Percentiles rank a stretch among this genome's conserved stretches.
Evolutionary conservation across 768 basidiomycete genomes (phyloP).

Genomic region (Cyclocybe aegerita): DNA sequence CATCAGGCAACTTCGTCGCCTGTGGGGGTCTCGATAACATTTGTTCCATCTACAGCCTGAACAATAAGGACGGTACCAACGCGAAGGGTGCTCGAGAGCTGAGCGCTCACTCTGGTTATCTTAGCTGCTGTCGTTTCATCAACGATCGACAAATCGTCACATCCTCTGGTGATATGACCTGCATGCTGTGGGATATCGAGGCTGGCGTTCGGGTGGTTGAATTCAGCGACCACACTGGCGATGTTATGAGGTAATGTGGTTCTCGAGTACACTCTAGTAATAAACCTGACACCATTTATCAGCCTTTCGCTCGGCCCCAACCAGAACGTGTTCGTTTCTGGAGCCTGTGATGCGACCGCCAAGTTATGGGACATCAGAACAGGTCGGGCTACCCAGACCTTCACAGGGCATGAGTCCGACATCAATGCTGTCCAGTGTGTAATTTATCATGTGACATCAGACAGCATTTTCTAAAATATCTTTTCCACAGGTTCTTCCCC

Average conservation of each 20-base stretch:
- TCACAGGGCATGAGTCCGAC: constrained; percentile 97
- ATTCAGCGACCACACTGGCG: constrained; percentile 98
- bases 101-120: constrained; percentile 96
- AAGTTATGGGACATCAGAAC: constrained; percentile 99
- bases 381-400: constrained; percentile 97
- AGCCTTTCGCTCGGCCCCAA: constrained; percentile 95
- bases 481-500: constrained; percentile 84
- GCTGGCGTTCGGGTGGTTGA: constrained; percentile 97
- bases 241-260: constrained; percentile 93
- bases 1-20: constrained; percentile 95
- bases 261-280: constrained; percentile 6
- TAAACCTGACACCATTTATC: constrained; percentile 11
- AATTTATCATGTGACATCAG: constrained; percentile 10
- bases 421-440: constrained; percentile 98
- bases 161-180: constrained; percentile 98
- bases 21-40: constrained; percentile 99
- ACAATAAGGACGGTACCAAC: constrained; percentile 73
- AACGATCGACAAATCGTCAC: constrained; percentile 99
- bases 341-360: constrained; percentile 97
- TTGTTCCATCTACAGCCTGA: constrained; percentile 96
- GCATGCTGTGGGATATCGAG: constrained; percentile 99
- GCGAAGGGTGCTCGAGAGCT: constrained; percentile 93
- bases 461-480: constrained; percentile 9
- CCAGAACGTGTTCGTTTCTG: constrained; percentile 95
- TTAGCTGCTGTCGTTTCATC: constrained; percentile 97